Base-by-base conservation (phyloP, 1,284 basidiomycete genomes). In the Fistulinella cinereoalba region DNA sequence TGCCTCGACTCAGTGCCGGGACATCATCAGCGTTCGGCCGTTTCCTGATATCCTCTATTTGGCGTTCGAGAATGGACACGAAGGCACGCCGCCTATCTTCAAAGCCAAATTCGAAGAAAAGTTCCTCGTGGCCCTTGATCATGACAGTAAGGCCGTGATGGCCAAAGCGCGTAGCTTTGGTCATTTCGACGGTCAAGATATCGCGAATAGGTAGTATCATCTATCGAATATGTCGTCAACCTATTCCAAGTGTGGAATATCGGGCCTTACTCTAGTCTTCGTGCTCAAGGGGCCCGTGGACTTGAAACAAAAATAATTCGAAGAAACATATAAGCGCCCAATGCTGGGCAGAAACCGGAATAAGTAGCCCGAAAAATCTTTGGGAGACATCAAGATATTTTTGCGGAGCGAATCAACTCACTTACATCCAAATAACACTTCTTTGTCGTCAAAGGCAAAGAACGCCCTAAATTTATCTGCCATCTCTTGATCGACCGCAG, bases 121-220 rank as follows among this genome's bases (percentile, higher is more conserved):
- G 74, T 63, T 99, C 96, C 70, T 98, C 96, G 63, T 97, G 90
- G 0, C 96, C 96, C 59, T 90, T 90, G 55, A 99, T 84, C 44
- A 97, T 87, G 48, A 98, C 75, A 24, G 92, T 83, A 18, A 98
- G 78, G 7, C 93, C 96, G 55, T 89, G 81, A 58, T 92, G 91
- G 3, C 88, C 91, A 61, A 94, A 92, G 12, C 89, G 82, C 60
- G 92, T 91, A 0, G 92, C 91, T 62, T 87, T 92, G 15, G 90
- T 85, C 60, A 81, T 86, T 65, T 97, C 89, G 8, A 84, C 78
- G 10, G 89, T 80, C 28, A 97, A 74, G 38, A 98, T 80, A 63
- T 98, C 95, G 42, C 81, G 80, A 45, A 97, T 81, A 6, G 96
- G 96, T 16, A 98, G 74, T 27, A 96, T 83, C 95, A 99, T 97